Base-by-base conservation (phyloP, 1,284 basidiomycete genomes). In the Pseudozyma thailandica region DNA sequence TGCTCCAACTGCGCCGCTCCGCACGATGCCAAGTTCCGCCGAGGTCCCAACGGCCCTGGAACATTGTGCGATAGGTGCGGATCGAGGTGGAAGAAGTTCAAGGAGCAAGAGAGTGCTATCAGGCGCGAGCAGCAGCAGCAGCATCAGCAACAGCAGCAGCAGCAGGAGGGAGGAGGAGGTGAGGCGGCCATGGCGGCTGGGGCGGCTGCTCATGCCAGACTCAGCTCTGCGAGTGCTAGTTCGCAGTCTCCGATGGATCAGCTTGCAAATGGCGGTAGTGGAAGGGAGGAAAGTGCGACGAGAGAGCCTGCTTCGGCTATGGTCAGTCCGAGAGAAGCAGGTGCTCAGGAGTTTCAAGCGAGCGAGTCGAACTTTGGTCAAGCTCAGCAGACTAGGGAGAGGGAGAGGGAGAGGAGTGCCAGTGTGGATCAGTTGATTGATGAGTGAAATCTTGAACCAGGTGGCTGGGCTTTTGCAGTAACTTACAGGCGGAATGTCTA, bases 41-140 rank as follows among this genome's bases (percentile, higher is more conserved):
- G 65, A 5, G 65, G 71, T 1, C 65, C 71, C 13, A 70, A 69
- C 20, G 71, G 71, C 21, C 75, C 54, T 6, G 75, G 72, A 13
- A 68, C 64, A 25, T 64, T 78, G 20, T 76, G 72, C 51, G 74
- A 75, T 16, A 56, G 77, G 2, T 69, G 64, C 23, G 76, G 74
- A 15, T 72, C 65, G 26, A 25, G 70, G 3, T 72, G 63, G 64
- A 72, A 72, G 26, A 72, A 72, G 59, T 65, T 66, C 25, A 61
- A 61, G 30, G 68, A 71, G 50, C 68, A 71, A 20, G 61, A 64
- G 20, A n/a, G 10, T 8, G 53, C 50, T 12, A 41, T 20, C 10
- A 56, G 50, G 21, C 56, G 68, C 4, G 61, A 64, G 21, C 45
- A 39, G 18, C 48, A 13, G 35, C 33, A 13, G 18, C 27, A 2